Conservation (phyloP, 257 asterid genomes). For the Mentha longifolia region DNA sequence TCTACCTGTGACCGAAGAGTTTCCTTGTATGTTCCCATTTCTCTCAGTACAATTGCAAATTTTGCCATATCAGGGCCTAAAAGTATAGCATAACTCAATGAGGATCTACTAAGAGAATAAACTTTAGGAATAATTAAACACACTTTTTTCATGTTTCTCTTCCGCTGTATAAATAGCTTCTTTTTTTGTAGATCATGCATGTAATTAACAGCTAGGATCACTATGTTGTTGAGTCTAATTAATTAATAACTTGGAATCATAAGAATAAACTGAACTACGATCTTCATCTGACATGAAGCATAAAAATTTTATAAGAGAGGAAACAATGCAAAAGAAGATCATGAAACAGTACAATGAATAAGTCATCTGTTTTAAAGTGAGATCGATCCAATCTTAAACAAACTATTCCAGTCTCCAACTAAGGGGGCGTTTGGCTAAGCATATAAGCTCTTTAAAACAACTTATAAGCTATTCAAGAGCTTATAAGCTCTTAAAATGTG, state of each 20-base stretch:
- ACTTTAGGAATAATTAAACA: neutral
- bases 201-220: constrained; percentile 16
- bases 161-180: constrained; percentile 1
- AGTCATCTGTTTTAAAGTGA: neutral
- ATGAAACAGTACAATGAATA: neutral
- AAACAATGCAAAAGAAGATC: neutral
- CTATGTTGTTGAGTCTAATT: neutral
- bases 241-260: neutral
- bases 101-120: constrained; percentile 26
- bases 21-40: constrained; percentile 93
- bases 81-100: constrained; percentile 39
- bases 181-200: constrained; percentile 12
- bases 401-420: neutral
- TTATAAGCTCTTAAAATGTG: too few relatives aligned
- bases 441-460: too few relatives aligned
- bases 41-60: constrained; percentile 84
- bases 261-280: constrained; percentile 4
- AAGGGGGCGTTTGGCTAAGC: too few relatives aligned
- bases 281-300: neutral
- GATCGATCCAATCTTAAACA: neutral
- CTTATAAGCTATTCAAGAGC: too few relatives aligned
- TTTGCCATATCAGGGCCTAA: constrained; percentile 92
- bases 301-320: neutral
- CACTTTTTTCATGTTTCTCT: neutral
- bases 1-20: constrained; percentile 88